These are phyloP conservation scores for Davidsoniella eucalypti DNA, from an alignment of 2,329 filamentous ascomycete genomes.

Conservation along the genomic window DNA sequence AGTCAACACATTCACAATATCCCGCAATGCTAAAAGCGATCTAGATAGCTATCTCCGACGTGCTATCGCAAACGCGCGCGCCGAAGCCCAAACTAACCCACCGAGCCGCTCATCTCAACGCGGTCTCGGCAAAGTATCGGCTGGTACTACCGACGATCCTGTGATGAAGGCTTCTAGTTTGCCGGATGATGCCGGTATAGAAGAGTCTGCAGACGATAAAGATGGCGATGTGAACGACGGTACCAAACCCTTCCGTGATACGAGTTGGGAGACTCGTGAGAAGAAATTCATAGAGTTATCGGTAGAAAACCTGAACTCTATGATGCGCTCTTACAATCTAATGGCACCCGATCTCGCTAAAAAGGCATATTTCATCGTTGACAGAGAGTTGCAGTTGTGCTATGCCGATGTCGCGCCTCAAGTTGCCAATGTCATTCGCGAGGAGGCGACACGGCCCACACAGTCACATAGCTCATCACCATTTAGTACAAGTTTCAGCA, in stretches of 20 bases:
- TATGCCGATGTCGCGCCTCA: conserved; percentile 73
- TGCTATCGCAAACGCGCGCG: conserved; percentile 58
- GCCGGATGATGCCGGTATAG: conserved; percentile 19
- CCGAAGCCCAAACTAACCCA: conserved; percentile 53
- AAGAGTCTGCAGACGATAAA: conserved; percentile 6
- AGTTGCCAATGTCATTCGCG: conserved; percentile 54
- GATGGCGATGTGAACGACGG: neutral
- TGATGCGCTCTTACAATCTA: conserved; percentile 81
- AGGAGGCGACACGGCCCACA: conserved; percentile 36
- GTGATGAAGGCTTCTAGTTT: conserved; percentile 27
- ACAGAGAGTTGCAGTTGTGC: conserved; percentile 65
- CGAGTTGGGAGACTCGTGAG: conserved; percentile 58
- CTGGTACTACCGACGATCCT: conserved; percentile 30
- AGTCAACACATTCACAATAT: conserved; percentile 58
- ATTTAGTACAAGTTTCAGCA: neutral
- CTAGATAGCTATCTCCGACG: conserved; percentile 55
- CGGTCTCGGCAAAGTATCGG: conserved; percentile 20
- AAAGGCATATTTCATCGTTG: conserved; percentile 76
- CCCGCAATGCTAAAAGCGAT: conserved; percentile 41
- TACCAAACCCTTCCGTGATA: conserved; percentile 53
- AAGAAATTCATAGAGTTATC: conserved; percentile 58
- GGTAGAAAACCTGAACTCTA: conserved; percentile 59
- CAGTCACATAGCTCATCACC: conserved; percentile 22
- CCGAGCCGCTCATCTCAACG: conserved; percentile 19
- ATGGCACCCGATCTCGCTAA: conserved; percentile 86